These are phyloP conservation scores for Colletotrichum sp. DNA, from an alignment of 2,329 filamentous ascomycete genomes.

Conservation along the genomic window DNA sequence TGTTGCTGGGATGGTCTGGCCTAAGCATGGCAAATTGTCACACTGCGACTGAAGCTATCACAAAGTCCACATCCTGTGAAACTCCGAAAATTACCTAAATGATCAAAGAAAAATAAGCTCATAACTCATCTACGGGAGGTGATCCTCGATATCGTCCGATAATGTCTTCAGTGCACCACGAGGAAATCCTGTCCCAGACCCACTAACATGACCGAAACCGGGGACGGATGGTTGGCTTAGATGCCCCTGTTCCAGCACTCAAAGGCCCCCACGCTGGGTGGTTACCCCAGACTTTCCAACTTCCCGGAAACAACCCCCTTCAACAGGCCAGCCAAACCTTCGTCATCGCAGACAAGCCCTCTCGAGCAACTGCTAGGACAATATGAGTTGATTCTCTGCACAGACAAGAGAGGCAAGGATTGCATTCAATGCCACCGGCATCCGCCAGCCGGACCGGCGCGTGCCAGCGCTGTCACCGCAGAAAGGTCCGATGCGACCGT, in stretches of 20 bases:
- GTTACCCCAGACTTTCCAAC: not conserved
- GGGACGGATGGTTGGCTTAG: not conserved
- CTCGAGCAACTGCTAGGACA: not conserved
- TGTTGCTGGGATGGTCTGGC: not conserved
- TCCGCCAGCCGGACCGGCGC: constrained; percentile 26
- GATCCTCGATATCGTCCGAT: not conserved
- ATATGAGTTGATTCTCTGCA: not conserved
- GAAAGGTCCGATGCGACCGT: constrained; percentile 47
- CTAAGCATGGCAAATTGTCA: not conserved
- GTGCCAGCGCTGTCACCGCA: constrained; percentile 44
- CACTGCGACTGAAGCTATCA: not conserved
- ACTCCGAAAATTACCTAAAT: not conserved
- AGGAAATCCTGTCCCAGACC: not conserved
- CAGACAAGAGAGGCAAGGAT: not conserved
- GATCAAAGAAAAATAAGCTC: accelerated
- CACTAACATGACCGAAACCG: not conserved
- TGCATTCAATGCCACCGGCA: not conserved
- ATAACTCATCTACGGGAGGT: not conserved
- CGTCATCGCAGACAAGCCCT: not conserved
- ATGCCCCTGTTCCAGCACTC: not conserved
- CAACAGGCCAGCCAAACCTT: not conserved
- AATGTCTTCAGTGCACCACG: not conserved
- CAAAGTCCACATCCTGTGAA: not conserved
- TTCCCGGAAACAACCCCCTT: not conserved
- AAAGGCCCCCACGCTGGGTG: not conserved